Evolutionary conservation across 805 yeast species (phyloP).

Genomic region (Maudiozyma saulgeensis): DNA sequence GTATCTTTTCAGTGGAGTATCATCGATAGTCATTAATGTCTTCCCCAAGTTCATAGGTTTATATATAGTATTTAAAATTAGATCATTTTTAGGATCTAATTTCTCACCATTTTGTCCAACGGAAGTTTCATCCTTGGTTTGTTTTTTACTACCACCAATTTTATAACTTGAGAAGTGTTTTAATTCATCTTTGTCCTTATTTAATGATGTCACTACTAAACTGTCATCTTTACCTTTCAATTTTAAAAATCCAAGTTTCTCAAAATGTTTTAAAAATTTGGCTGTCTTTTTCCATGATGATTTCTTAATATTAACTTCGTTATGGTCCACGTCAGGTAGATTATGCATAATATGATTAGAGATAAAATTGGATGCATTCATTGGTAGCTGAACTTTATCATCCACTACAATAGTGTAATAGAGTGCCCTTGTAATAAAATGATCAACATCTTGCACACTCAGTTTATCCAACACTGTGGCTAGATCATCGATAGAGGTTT

Average conservation of each 20-base stretch:
- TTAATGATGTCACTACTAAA: slow-evolving; percentile 43
- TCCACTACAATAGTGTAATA: slow-evolving; percentile 57
- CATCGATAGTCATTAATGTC: slow-evolving; percentile 31
- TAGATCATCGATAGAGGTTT: slow-evolving; percentile 14
- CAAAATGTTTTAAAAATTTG: slow-evolving; percentile 79
- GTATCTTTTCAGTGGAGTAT: slow-evolving; percentile 28
- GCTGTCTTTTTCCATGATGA: slow-evolving; percentile 86
- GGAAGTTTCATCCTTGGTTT: background rate
- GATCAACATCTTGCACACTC: slow-evolving; percentile 59
- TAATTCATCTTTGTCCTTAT: slow-evolving; percentile 40
- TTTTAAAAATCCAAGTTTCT: slow-evolving; percentile 57
- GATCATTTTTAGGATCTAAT: slow-evolving; percentile 18
- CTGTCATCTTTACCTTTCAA: slow-evolving; percentile 83
- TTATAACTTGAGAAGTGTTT: slow-evolving; percentile 59
- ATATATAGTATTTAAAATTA: slow-evolving; percentile 35
- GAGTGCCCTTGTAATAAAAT: slow-evolving; percentile 61
- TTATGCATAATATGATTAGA: slow-evolving; percentile 59
- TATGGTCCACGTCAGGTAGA: slow-evolving; percentile 56
- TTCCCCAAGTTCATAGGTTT: slow-evolving; percentile 47
- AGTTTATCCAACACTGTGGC: slow-evolving; percentile 35
- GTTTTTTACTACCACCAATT: slow-evolving; percentile 16
- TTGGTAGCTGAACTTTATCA: slow-evolving; percentile 46
- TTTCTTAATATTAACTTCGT: slow-evolving; percentile 54
- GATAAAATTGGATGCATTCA: slow-evolving; percentile 66
- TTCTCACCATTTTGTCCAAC: slow-evolving; percentile 5